phyloP scores from a whole-genome alignment of 2,329 filamentous ascomycete genomes.

The Leptographium procerum region DNA sequence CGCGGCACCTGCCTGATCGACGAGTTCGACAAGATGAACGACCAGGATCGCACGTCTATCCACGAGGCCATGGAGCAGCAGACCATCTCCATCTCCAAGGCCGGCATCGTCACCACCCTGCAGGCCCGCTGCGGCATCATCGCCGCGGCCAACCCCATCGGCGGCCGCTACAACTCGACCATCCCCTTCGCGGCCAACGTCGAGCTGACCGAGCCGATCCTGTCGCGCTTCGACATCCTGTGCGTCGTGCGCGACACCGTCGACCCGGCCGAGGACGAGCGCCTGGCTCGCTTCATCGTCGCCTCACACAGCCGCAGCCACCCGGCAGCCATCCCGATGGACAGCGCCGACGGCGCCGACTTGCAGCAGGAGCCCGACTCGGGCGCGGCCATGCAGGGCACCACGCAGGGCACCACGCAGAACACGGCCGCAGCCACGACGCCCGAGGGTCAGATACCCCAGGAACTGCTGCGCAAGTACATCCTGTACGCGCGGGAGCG shows the following conservation, averaged over 20 bases:
- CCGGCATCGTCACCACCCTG: slow-evolving; percentile 92
- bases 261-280: slow-evolving; percentile 83
- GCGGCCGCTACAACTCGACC: slow-evolving; percentile 91
- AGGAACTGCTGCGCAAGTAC: slow-evolving; percentile 88
- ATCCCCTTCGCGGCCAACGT: slow-evolving; percentile 95
- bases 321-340: slow-evolving; percentile 31
- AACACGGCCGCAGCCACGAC: slow-evolving; percentile 14
- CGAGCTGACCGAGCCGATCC: slow-evolving; percentile 88
- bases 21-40: slow-evolving; percentile 99
- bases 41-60: slow-evolving; percentile 94
- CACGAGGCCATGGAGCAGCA: slow-evolving; percentile 99
- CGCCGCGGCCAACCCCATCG: slow-evolving; percentile 91
- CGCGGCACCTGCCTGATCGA: slow-evolving; percentile 93
- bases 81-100: slow-evolving; percentile 97
- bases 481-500: slow-evolving; percentile 90
- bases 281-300: slow-evolving; percentile 88
- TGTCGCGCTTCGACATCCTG: slow-evolving; percentile 96
- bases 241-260: slow-evolving; percentile 94
- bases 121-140: slow-evolving; percentile 95
- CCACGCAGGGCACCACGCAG: slow-evolving; percentile 22
- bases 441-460: slow-evolving; percentile 65
- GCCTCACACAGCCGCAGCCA: slow-evolving; percentile 89
- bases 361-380: background rate
- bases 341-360: background rate
- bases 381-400: slow-evolving; percentile 12